A percentile compares a stretch with the other conserved stretches of the same genome.
Conservation (phyloP, 768 basidiomycete species). For the Phanerodontia chrysosporium region DNA sequence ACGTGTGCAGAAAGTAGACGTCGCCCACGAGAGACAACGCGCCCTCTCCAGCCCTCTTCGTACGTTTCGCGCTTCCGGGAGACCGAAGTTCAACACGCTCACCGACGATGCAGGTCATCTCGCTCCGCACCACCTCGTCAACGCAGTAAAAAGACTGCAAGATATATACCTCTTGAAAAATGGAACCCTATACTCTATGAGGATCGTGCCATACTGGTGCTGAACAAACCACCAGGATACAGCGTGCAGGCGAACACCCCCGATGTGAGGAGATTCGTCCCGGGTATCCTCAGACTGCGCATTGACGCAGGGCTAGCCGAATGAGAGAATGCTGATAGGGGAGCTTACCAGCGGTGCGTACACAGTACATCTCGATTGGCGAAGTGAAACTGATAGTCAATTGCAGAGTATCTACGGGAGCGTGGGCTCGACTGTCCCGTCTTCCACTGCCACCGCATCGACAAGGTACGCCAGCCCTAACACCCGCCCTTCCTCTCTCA, state of each 20-base stretch:
- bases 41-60: no score
- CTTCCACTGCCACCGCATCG: constrained; percentile 57
- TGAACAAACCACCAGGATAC: constrained; percentile 9
- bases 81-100: no score
- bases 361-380: not conserved
- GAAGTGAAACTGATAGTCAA: not conserved
- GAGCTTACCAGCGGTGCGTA: not conserved
- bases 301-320: not conserved
- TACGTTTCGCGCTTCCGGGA: no score
- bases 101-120: not conserved
- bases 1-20: not conserved
- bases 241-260: not conserved
- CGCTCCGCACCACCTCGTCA: not conserved
- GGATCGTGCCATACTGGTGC: constrained; percentile 2
- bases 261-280: not conserved
- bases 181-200: not conserved
- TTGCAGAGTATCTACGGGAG: not conserved
- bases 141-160: not conserved
- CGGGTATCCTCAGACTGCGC: not conserved
- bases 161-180: not conserved
- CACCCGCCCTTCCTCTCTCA: not conserved
- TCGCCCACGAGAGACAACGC: no score
- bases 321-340: not conserved
- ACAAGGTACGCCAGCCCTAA: constrained; percentile 34
- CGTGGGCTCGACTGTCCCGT: not conserved